Base-by-base conservation (phyloP, 2,329 filamentous ascomycete species). In the Aureobasidium sp. region DNA sequence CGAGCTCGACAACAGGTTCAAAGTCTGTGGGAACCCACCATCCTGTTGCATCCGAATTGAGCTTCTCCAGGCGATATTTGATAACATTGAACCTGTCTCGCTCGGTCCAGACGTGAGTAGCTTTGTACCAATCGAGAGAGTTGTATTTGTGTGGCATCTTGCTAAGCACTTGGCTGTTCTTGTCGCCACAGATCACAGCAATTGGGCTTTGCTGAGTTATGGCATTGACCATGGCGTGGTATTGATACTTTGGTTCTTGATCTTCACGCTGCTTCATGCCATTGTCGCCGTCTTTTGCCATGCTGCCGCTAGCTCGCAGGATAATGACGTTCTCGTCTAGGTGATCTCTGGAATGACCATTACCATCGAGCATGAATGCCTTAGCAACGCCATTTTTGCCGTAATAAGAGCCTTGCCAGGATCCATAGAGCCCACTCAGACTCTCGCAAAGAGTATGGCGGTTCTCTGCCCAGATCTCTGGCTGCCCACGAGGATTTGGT, bases 61-160 rank as follows among this genome's bases (percentile, higher is more conserved):
- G 73, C 64, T 87, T 88, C 70, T 92, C 85, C 3, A 90, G 80
- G 0, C 87, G 82, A 29, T 87, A 79, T 65, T 84, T 85, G 67
- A 82, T 80, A 0, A 79, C 77, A 1, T 71, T 73, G 6, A 71
- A 59, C 46, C 66, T 70, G 44, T 60, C 57, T 37, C 26, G 27
- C 67, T 92, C 88, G 12, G 74, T 77, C 88, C 88, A 92, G 0
- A 90, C 77, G 53, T 87, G 77, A 0, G 86, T 88, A 13, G 89
- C 76, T 53, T 85, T 83, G 70, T 89, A 92, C 71, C 80, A 85
- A n/a, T 79, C 87, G 46, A 92, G 76, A 0, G 90, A 84, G 61
- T 82, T 85, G 67, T 86, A 91, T 0, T 79, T 75, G 63, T 86
- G 78, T 0, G 82, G 81, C 8, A 86, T 75, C 29, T 77, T 74